Evolutionary conservation across 177 flowering plant genomes (phyloP), one percentile per base, ranked within the genome.

Genomic region (Vitis hybrid): DNA sequence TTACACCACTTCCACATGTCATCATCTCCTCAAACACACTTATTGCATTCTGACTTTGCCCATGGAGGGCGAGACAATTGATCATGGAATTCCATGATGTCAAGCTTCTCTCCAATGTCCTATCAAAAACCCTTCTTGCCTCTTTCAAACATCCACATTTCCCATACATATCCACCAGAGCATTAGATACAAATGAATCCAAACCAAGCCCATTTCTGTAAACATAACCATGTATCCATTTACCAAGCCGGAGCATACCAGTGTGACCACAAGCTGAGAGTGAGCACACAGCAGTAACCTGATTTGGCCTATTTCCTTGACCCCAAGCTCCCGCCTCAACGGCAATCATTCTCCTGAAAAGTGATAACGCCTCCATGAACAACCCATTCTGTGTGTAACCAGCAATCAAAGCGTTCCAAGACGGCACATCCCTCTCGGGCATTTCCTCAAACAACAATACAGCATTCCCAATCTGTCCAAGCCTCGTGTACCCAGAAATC

Each of bases 371-470:
- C 72, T 84, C 88, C 0, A 81, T n/a, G 71, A 88, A 92, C 67
- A 84, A 71, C 61, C 97, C 91, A 19, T 89, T 90, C 66, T 89
- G 91, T 0, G 87, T 70, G 62, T 87, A 90, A 33, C 92, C 97
- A 0, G 94, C 80, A 73, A 89, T 88, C 17, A 87, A 71, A 56
- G 91, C 82, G 75, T 88, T 90, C 92, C 91, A 90, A 65, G 84
- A 69, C 1, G 90, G 85, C 11, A 82, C 76, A 76, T 88, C 90
- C 58, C 81, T 67, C 6, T 78, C 77, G 1, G 85, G 82, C 83
- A 87, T 84, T 51, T 72, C 66, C 15, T 85, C 86, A 67, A 89
- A 85, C 59, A 89, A 72, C 50, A 57, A 54, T 2, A 84, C 7
- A 13, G 89, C 89, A 75, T 71, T 75, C 13, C 76, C 78, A 55